Percentiles rank a stretch among this genome's conserved stretches.
These are phyloP conservation scores for Elsinoe fawcettii DNA, from an alignment of 2,329 filamentous ascomycete genomes.

Conservation along the genomic window DNA sequence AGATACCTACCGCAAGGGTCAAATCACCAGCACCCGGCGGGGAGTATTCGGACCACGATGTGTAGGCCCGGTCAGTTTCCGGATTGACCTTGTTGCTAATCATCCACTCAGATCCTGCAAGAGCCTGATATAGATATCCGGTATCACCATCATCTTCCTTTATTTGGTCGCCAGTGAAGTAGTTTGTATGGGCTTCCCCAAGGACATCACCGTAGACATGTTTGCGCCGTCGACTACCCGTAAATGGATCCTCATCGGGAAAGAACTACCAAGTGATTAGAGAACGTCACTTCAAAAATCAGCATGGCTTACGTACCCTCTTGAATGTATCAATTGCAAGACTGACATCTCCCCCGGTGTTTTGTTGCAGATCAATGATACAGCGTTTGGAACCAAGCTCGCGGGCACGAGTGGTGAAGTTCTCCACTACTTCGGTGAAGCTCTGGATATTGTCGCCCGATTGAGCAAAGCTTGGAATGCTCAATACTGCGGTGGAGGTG, in stretches of 20 bases:
- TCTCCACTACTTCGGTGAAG: no score
- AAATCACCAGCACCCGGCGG: slow-evolving; percentile 20
- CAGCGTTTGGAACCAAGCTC: slow-evolving; percentile 18
- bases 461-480: slow-evolving; percentile 34
- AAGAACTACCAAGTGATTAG: slow-evolving; percentile 20
- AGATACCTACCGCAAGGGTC: slow-evolving; percentile 6
- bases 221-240: slow-evolving; percentile 21
- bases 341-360: slow-evolving; percentile 20
- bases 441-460: no score
- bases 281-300: background rate
- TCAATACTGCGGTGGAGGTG: slow-evolving; percentile 31
- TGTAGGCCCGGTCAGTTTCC: slow-evolving; percentile 23
- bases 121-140: slow-evolving; percentile 1
- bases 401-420: no score
- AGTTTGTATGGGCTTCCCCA: slow-evolving; percentile 21
- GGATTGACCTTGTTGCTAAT: slow-evolving; percentile 23
- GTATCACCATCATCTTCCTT: background rate
- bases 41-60: slow-evolving; percentile 26
- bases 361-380: slow-evolving; percentile 26
- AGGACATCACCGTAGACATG: slow-evolving; percentile 16
- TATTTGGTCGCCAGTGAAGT: slow-evolving; percentile 16
- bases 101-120: slow-evolving; percentile 23
- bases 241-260: slow-evolving; percentile 20
- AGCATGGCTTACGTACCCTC: slow-evolving; percentile 1
- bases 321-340: slow-evolving; percentile 23